phyloP scores from a whole-genome alignment of 768 basidiomycete genomes.

The Tricholoma saponaceum region DNA sequence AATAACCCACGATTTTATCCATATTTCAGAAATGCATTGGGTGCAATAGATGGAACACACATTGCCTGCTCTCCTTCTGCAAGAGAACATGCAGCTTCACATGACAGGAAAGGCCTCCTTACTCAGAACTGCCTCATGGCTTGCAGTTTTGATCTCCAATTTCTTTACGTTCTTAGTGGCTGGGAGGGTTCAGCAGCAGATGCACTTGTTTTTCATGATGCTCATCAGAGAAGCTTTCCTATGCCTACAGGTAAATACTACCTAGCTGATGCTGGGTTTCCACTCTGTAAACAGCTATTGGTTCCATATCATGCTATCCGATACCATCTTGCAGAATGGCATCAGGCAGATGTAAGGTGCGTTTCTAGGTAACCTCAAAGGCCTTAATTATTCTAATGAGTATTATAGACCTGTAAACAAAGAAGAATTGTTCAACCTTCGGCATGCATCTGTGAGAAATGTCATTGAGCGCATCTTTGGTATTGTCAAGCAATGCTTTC shows the following conservation, averaged over 20 bases:
- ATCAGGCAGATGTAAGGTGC: constrained; percentile 11
- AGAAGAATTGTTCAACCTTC: constrained; percentile 34
- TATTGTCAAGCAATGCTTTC: constrained; percentile 20
- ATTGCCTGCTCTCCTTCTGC: constrained; percentile 8
- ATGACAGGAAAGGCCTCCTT: constrained; percentile 13
- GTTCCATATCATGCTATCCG: constrained; percentile 29
- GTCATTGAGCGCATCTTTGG: constrained; percentile 37
- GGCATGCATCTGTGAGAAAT: constrained; percentile 29
- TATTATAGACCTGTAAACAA: constrained; percentile 22
- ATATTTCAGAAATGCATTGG: constrained; percentile 11
- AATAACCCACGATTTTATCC: constrained; percentile 21
- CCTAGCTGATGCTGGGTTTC: constrained; percentile 34
- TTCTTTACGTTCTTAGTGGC: constrained; percentile 23
- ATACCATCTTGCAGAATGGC: constrained; percentile 29
- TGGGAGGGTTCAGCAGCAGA: constrained; percentile 28
- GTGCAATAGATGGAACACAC: constrained; percentile 13
- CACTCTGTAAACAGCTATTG: constrained; percentile 24
- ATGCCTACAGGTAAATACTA: constrained; percentile 28
- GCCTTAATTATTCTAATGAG: not conserved
- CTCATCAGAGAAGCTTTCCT: constrained; percentile 16
- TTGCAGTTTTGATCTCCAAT: constrained; percentile 22
- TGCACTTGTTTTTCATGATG: constrained; percentile 19
- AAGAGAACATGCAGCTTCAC: too few relatives aligned
- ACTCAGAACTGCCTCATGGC: constrained; percentile 26
- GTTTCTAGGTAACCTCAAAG: not conserved